Evolutionary conservation across 352 stramenopile species (phyloP).

Genomic region (Saprolegnia parasitica): DNA sequence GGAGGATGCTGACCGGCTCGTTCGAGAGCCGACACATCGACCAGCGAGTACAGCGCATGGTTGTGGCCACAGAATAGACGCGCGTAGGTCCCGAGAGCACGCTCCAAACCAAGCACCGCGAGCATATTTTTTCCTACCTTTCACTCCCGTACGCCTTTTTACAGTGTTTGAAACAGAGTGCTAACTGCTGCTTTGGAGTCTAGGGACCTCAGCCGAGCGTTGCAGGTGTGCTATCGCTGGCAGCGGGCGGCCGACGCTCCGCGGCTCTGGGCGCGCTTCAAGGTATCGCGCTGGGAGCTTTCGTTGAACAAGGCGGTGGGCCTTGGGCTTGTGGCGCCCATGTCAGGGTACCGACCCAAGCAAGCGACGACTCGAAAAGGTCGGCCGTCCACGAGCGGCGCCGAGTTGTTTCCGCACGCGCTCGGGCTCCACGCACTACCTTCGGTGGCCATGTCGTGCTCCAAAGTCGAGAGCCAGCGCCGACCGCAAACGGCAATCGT

Average conservation of each 20-base stretch:
- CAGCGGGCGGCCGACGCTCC: slow-evolving; percentile 60
- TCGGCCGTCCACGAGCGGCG: slow-evolving; percentile 12
- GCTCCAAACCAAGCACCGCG: slow-evolving; percentile 34
- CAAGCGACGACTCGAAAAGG: neutral
- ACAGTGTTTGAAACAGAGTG: no score
- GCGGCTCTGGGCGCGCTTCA: slow-evolving; percentile 55
- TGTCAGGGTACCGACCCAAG: slow-evolving; percentile 16
- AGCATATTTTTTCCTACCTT: slow-evolving; percentile 58
- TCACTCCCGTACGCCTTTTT: slow-evolving; percentile 33
- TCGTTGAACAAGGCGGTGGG: slow-evolving; percentile 55
- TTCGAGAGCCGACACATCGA: slow-evolving; percentile 8
- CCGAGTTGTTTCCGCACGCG: neutral
- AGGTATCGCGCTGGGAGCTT: slow-evolving; percentile 66
- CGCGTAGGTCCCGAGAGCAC: neutral
- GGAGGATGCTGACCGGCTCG: slow-evolving; percentile 43
- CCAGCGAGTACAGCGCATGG: neutral
- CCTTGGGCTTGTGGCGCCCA: slow-evolving; percentile 32
- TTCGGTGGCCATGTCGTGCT: neutral
- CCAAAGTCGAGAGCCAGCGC: neutral
- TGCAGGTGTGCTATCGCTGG: slow-evolving; percentile 67
- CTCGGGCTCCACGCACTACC: neutral
- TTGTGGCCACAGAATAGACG: neutral
- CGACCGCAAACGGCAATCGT: neutral
- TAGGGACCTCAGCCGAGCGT: slow-evolving; percentile 50
- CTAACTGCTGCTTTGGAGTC: neutral